A percentile compares a stretch with the other conserved stretches of the same genome.
phyloP scores from a whole-genome alignment of 192 early-diverging fungal species.

The Linnemannia schmuckeri region DNA sequence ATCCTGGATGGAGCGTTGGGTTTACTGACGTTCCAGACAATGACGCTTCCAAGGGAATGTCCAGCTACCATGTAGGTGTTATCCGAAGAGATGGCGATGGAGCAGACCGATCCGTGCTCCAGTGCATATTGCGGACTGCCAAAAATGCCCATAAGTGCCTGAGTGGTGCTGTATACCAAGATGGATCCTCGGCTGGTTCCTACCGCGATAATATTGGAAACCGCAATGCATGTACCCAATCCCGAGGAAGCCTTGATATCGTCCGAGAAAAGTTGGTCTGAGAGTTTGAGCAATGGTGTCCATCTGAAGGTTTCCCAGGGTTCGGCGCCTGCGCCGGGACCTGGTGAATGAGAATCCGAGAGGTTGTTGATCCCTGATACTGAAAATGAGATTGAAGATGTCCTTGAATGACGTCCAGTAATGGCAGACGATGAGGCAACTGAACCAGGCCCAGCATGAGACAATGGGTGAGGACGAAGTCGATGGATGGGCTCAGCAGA shows the following conservation, averaged over 20 bases:
- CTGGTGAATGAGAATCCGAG: slow-evolving; percentile 48
- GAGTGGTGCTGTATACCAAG: slow-evolving; percentile 67
- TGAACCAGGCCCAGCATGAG: slow-evolving; percentile 39
- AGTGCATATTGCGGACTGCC: slow-evolving; percentile 53
- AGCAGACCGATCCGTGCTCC: slow-evolving; percentile 67
- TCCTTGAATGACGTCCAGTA: slow-evolving; percentile 48
- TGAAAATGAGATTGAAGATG: slow-evolving; percentile 53
- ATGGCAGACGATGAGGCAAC: slow-evolving; percentile 52
- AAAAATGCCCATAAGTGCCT: slow-evolving; percentile 58
- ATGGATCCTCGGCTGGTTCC: slow-evolving; percentile 70
- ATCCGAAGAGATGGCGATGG: slow-evolving; percentile 70
- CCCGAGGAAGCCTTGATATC: slow-evolving; percentile 48
- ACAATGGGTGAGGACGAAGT: slow-evolving; percentile 42
- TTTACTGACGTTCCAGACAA: slow-evolving; percentile 69
- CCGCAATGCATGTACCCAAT: slow-evolving; percentile 51
- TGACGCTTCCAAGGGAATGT: slow-evolving; percentile 66
- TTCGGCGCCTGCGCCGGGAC: slow-evolving; percentile 50
- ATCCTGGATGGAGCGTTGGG: slow-evolving; percentile 60
- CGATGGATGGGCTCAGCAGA: slow-evolving; percentile 49
- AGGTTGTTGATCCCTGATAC: slow-evolving; percentile 34
- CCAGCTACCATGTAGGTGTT: slow-evolving; percentile 68
- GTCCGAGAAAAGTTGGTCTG: slow-evolving; percentile 67
- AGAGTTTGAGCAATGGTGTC: slow-evolving; percentile 67
- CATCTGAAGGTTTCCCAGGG: slow-evolving; percentile 72
- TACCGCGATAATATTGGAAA: slow-evolving; percentile 68